phyloP scores from a whole-genome alignment of 495 filamentous ascomycete species.

The Hyaloscypha finlandica region DNA sequence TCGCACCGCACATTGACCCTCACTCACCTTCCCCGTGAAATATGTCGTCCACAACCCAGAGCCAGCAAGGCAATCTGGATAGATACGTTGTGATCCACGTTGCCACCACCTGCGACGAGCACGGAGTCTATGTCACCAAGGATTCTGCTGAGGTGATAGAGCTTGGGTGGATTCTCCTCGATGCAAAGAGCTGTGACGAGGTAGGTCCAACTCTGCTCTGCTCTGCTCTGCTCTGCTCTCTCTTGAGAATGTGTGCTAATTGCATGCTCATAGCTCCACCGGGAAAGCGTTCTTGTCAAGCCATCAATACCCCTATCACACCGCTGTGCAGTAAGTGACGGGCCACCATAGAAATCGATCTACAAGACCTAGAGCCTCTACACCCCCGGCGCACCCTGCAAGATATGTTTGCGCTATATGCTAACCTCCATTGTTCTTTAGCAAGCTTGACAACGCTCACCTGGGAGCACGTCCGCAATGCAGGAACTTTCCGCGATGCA shows the following conservation, averaged over 20 bases:
- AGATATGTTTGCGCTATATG: constrained; percentile 9
- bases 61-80: constrained; percentile 66
- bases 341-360: neutral
- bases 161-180: constrained; percentile 94
- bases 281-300: constrained; percentile 95
- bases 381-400: constrained; percentile 6
- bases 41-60: constrained; percentile 31
- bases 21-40: neutral
- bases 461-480: constrained; percentile 97
- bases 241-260: constrained; percentile 17
- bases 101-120: constrained; percentile 97
- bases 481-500: constrained; percentile 94
- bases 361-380: constrained; percentile 19
- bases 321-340: constrained; percentile 93
- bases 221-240: neutral
- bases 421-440: constrained; percentile 24
- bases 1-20: constrained; percentile 5
- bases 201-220: constrained; percentile 48
- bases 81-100: constrained; percentile 97
- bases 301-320: constrained; percentile 97
- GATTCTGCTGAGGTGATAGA: constrained; percentile 99
- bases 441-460: constrained; percentile 97
- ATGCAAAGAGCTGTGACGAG: constrained; percentile 89
- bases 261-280: constrained; percentile 67
- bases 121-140: constrained; percentile 98